Base-by-base conservation (phyloP, 108 stramenopile species). In the Skeletonema costatum region DNA sequence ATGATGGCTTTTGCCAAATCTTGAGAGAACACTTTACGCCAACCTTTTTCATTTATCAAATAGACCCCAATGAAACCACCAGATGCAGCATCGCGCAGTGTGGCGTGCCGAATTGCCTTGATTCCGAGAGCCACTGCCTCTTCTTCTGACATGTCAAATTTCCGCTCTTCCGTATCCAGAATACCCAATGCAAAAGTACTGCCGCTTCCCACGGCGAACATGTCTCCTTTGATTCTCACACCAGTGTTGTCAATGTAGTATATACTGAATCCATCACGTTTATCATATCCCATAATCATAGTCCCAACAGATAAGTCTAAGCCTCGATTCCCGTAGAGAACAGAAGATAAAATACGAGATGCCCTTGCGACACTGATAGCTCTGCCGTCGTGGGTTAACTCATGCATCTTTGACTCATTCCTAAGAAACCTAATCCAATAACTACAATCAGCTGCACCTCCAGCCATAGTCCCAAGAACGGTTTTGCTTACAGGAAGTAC, bases 381-480 rank as follows among this genome's bases (percentile, higher is more conserved):
- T 59, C 73, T 68, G 5, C 91, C 90, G 5, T 80, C 63, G 53
- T 82, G 78, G 3, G 59, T 48, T 56, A 94, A 65, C 68, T 92
- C 91, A 62, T 92, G 78, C 75, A 88, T 39, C 60, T 86, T 83
- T 1, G 96, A 90, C 71, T 90, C 86, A 10, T 87, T 72, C 39
- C 85, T 74, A 8, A 96, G 60, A 33, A 87, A 81, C 13, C 96
- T 84, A 71, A 96, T 93, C 96, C 93, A 94, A 70, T 74, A 87
- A 59, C 77, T 76, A 56, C 96, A 96, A 75, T 96, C 96, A 14
- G 93, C 96, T 16, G 96, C 96, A 5, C 93, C 93, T 16, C 96
- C 96, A 19, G 96, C 96, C 96, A 96, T 96, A 9, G 96, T 96
- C 30, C 93, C 96, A 4, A 96, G 62, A 13, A 93, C 88, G 59